Percentiles rank a stretch among this genome's conserved stretches.
These are phyloP conservation scores for Quercus suber DNA, from an alignment of 306 rosid species.

Conservation along the genomic window DNA sequence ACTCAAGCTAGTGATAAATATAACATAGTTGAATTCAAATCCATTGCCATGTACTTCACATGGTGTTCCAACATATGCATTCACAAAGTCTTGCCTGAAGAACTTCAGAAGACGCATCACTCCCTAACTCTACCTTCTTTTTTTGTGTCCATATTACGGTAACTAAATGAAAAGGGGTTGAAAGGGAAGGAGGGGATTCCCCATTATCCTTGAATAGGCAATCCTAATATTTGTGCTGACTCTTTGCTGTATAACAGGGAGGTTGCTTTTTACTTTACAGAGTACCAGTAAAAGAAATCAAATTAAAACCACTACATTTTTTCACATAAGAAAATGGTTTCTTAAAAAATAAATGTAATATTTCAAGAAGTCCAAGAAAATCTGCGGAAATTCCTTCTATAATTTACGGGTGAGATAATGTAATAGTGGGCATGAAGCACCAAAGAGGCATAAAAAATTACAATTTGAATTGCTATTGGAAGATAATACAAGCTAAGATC, in stretches of 20 bases:
- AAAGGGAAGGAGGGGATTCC: too few species aligned
- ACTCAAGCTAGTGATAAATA: too few species aligned
- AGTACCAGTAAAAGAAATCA: not conserved
- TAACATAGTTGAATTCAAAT: too few species aligned
- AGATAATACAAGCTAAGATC: conserved; percentile 27
- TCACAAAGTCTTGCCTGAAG: too few species aligned
- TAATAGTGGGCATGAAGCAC: conserved; percentile 17
- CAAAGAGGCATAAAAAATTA: conserved; percentile 31
- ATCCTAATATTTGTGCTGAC: not conserved
- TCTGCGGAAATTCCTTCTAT: not conserved
- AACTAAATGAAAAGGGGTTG: too few species aligned
- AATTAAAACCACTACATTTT: not conserved
- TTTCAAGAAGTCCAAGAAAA: not conserved
- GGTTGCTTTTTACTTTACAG: not conserved
- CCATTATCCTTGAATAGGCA: too few species aligned
- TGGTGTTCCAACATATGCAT: too few species aligned
- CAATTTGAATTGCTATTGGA: conserved; percentile 35
- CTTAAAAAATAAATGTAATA: not conserved
- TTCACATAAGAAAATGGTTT: not conserved
- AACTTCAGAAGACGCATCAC: too few species aligned
- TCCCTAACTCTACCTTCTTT: too few species aligned
- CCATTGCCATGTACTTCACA: too few species aligned
- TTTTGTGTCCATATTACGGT: too few species aligned
- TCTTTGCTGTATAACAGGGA: not conserved
- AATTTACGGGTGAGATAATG: not conserved